Evolutionary conservation across 1,284 basidiomycete genomes (phyloP).

Genomic region (Exobasidium rhododendri): DNA sequence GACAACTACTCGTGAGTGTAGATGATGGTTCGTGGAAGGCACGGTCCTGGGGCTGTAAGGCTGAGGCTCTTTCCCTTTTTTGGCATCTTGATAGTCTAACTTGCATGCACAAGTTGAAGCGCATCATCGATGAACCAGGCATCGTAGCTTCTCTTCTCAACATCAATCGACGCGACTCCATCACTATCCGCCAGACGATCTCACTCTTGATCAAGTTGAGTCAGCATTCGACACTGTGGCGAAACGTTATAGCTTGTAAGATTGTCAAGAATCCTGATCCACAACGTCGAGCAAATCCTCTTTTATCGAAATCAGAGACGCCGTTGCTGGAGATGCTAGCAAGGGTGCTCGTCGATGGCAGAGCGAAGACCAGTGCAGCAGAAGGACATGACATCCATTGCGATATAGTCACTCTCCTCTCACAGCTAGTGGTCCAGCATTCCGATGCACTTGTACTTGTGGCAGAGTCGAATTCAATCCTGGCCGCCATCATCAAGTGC

Average conservation of each 20-base stretch:
- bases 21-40: no score
- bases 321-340: background rate
- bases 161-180: background rate
- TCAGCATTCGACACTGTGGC: conserved; percentile 11
- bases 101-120: background rate
- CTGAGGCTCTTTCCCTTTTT: no score
- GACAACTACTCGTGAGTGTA: background rate
- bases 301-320: background rate
- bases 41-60: no score
- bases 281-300: background rate
- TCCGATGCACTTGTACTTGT: conserved; percentile 12
- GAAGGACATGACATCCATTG: conserved; percentile 12
- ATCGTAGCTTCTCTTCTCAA: conserved; percentile 8
- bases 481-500: conserved; percentile 14
- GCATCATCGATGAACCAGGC: conserved; percentile 12
- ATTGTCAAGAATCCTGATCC: background rate
- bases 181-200: conserved; percentile 3
- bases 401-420: conserved; percentile 5
- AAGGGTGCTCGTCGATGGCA: background rate
- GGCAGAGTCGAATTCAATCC: conserved; percentile 8
- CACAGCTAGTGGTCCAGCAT: conserved; percentile 14
- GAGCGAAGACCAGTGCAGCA: background rate
- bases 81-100: no score
- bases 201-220: conserved; percentile 8
- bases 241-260: conserved; percentile 8